A percentile compares a stretch with the other conserved stretches of the same genome.
These are phyloP conservation scores for Colletotrichum noveboracense DNA, from an alignment of 2,329 filamentous ascomycete genomes.

Conservation along the genomic window DNA sequence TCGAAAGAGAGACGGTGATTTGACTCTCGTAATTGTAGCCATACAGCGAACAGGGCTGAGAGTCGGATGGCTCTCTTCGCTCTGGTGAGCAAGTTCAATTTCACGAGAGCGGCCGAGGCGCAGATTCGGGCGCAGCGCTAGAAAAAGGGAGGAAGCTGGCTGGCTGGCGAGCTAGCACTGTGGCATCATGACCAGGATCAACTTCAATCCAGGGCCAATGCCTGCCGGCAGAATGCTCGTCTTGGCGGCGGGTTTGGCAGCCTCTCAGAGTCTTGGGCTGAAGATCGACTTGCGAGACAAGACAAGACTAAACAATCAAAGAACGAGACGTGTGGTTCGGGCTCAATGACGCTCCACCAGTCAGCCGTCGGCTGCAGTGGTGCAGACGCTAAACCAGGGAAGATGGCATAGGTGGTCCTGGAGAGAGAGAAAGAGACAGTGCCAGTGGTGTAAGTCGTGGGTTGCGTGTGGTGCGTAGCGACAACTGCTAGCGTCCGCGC, in stretches of 20 bases:
- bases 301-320: conserved; percentile 8
- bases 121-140: conserved; percentile 3
- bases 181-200: conserved; percentile 6
- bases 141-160: neutral
- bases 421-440: neutral
- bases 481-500: conserved; percentile 4
- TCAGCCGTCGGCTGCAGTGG: conserved; percentile 5
- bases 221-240: conserved; percentile 15
- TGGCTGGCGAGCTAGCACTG: neutral
- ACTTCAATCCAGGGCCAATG: neutral
- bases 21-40: neutral
- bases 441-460: neutral
- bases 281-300: conserved; percentile 2
- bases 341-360: conserved; percentile 13
- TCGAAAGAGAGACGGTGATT: neutral
- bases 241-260: conserved; percentile 20
- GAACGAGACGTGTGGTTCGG: neutral
- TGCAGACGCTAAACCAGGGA: conserved; percentile 3
- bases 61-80: neutral
- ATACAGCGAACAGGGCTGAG: neutral
- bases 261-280: conserved; percentile 9
- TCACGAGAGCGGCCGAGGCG: conserved; percentile 6
- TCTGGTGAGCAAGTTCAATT: neutral
- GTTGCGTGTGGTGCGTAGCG: conserved; percentile 1
- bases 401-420: neutral